Evolutionary conservation across 2,329 filamentous ascomycete species (phyloP).

Genomic region (Dactylellina sp.): DNA sequence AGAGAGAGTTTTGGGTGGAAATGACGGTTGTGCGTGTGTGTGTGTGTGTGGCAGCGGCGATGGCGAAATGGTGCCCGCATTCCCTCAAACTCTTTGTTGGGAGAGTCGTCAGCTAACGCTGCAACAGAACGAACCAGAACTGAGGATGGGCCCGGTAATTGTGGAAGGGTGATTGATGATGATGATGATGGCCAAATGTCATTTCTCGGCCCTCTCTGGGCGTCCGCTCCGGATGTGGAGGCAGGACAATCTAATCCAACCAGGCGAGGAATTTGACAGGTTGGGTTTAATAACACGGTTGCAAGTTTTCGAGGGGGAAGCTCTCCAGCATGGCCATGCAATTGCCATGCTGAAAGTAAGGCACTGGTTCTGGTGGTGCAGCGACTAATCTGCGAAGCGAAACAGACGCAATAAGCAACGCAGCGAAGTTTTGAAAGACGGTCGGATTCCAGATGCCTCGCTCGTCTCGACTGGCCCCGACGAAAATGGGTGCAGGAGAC

Average conservation of each 20-base stretch:
- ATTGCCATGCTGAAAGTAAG: no score
- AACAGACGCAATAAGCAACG: conserved; percentile 40
- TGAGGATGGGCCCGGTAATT: not conserved
- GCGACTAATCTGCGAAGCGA: no score
- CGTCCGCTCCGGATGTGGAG: no score
- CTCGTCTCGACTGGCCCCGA: conserved; percentile 41
- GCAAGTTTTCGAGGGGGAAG: not conserved
- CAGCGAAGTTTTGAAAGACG: not conserved
- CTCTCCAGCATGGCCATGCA: not conserved
- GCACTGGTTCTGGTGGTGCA: no score
- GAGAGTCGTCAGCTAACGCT: conserved; percentile 1
- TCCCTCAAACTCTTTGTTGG: not conserved
- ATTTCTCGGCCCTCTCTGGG: no score
- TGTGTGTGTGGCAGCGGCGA: not conserved
- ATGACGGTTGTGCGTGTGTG: conserved; percentile 18
- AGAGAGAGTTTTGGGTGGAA: no score
- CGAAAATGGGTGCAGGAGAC: not conserved
- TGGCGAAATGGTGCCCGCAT: not conserved
- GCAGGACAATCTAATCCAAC: conserved; percentile 4
- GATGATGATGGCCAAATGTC: no score
- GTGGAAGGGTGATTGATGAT: no score
- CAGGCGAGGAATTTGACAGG: conserved; percentile 24
- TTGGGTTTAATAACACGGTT: not conserved
- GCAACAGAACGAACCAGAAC: conserved; percentile 13
- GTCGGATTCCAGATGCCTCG: conserved; percentile 27